Conservation (phyloP, 768 basidiomycete species). For the Lactarius sanguifluus region DNA sequence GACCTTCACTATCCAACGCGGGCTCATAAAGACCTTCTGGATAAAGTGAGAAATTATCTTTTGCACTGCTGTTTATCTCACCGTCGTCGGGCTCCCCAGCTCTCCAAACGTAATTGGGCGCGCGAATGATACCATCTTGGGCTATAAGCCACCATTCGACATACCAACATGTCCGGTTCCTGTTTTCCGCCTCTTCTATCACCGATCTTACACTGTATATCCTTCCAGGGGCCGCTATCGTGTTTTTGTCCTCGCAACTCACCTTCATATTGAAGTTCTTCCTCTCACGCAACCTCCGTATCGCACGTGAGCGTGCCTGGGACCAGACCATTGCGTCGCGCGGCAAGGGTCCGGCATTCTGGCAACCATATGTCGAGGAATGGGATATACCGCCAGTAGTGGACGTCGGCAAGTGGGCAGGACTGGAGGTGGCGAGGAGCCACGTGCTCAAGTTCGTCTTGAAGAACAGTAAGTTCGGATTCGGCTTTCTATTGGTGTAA, state of each 20-base stretch:
- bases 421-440: slow-evolving; percentile 40
- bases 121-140: slow-evolving; percentile 62
- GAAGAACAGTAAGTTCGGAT: slow-evolving; percentile 43
- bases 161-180: slow-evolving; percentile 62
- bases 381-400: slow-evolving; percentile 62
- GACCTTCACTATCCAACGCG: slow-evolving; percentile 71
- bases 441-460: slow-evolving; percentile 44
- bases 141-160: slow-evolving; percentile 62
- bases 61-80: neutral
- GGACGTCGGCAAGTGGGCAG: slow-evolving; percentile 36
- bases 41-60: slow-evolving; percentile 46
- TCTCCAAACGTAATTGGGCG: slow-evolving; percentile 64
- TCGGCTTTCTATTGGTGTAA: neutral
- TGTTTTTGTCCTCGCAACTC: slow-evolving; percentile 72
- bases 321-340: slow-evolving; percentile 82
- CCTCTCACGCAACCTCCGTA: slow-evolving; percentile 76
- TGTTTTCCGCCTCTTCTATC: neutral
- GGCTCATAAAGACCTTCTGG: slow-evolving; percentile 63
- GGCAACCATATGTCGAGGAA: slow-evolving; percentile 81
- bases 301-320: slow-evolving; percentile 76
- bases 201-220: slow-evolving; percentile 1
- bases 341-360: slow-evolving; percentile 80
- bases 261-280: slow-evolving; percentile 79
- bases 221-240: slow-evolving; percentile 63
- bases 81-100: slow-evolving; percentile 36